A percentile compares a stretch with the other conserved stretches of the same genome.
These are phyloP conservation scores for Apiospora saccharicola DNA, from an alignment of 2,329 filamentous ascomycete species.

Conservation along the genomic window DNA sequence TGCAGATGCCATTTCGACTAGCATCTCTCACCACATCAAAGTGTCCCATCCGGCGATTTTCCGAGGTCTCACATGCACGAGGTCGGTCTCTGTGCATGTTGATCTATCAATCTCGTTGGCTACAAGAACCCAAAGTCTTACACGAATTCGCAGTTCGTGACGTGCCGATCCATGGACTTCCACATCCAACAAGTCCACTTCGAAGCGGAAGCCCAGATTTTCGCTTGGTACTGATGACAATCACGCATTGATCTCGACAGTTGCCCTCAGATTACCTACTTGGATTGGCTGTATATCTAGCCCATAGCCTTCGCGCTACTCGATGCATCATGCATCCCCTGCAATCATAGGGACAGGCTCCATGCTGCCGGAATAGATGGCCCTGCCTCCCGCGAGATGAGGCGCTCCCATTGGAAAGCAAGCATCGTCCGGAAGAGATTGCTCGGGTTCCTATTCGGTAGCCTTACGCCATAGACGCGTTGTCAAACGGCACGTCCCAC, in stretches of 20 bases:
- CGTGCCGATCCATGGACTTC: neutral
- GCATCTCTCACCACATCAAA: neutral
- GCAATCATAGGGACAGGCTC: neutral
- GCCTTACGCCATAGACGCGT: neutral
- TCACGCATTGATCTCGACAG: neutral
- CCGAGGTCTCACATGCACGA: no score
- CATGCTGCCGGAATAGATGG: neutral
- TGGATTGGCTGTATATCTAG: neutral
- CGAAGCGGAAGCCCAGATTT: neutral
- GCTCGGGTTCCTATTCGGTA: neutral
- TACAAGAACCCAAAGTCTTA: no score
- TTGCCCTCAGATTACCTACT: neutral
- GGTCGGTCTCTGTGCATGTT: no score
- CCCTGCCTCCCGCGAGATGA: neutral
- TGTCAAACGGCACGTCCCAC: neutral
- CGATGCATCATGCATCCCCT: neutral
- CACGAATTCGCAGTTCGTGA: neutral
- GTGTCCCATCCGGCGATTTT: no score
- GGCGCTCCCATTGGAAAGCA: neutral
- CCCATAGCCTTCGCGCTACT: neutral
- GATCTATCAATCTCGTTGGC: no score
- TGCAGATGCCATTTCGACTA: neutral
- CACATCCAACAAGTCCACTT: neutral
- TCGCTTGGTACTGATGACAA: neutral
- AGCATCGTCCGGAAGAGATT: neutral